Evolutionary conservation across 2,329 filamentous ascomycete species (phyloP), one percentile per base, ranked within the genome.

Genomic region (Diatrype stigma): DNA sequence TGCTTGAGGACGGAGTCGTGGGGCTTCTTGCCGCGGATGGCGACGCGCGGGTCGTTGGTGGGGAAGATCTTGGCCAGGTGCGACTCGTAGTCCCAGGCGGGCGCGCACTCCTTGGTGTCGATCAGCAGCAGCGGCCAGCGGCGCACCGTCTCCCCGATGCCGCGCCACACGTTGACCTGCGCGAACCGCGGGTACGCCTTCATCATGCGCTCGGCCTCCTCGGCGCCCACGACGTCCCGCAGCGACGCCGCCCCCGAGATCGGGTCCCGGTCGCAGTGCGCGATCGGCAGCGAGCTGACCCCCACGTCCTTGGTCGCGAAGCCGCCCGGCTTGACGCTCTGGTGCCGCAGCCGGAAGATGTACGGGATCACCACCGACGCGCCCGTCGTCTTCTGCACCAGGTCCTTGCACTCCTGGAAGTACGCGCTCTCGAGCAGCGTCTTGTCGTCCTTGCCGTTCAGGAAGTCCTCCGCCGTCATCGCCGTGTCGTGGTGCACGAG

Each of bases 61-160:
- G 58, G 59, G 48, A 54, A 63, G 22, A 65, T 55, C 30, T 55
- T 54, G 28, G 60, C 58, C 45, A 64, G 50, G 47, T 63, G 59
- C 8, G 60, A 59, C 38, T 60, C 50, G 49, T 63, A 65, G 22
- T 51, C 52, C 60, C 60, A 64, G 53, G 55, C 53, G n/a, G n/a
- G n/a, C 8, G 52, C 46, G 3, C 63, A 56, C 23, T 44, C 52
- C 21, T 51, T 52, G 52, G 60, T 58, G 54, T 65, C 60, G 44
- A 63, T 56, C 51, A 65, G 60, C 54, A 60, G 59, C 30, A 65
- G 57, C 1, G 62, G 62, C 62, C 62, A 64, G 46, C 59, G 56
- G 51, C 56, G 53, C 51, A 62, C 56, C 32, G 61, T 52, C 34
- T 61, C 46, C 42, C 60, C 60, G 48, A 65, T 60, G 11, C 59